Base-by-base conservation (phyloP, 2,329 filamentous ascomycete species). In the Xylariales sp. region DNA sequence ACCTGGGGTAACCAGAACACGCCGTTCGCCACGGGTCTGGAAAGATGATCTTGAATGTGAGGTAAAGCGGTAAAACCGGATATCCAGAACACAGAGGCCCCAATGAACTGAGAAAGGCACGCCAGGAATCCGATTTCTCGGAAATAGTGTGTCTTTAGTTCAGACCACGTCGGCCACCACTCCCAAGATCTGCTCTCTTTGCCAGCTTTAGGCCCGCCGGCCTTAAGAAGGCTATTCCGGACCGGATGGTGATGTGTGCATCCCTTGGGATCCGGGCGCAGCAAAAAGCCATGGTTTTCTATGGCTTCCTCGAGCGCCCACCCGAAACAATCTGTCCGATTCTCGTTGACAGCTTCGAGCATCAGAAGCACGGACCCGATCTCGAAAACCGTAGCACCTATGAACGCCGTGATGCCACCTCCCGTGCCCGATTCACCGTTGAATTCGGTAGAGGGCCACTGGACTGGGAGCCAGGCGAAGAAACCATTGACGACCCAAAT, bases 401-500 rank as follows among this genome's bases (percentile, higher is more conserved):
- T 28, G 39, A 70, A 65, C 12, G 68, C 65, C 12, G 68, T 68
- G 34, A 70, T 45, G n/a, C 68, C 68, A 16, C 49, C 54, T 34
- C 61, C 68, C 18, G 39, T 5, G 12, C 36, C 28, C 7, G 39
- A 48, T 39, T 68, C 68, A 56, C 68, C 68, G 12, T 1, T 18
- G 34, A 70, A 70, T 30, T 57, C 60, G 4, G 68, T 64, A 2
- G 45, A 54, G 3, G 68, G 68, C 54, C 49, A 57, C 30, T 64
- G 60, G 7, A 41, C 45, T 4, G 68, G 68, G 36, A 70, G 65
- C 56, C 50, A 70, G 39, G 53, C 62, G 55, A 70, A 68, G 49
- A 70, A 65, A 6, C 61, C 65, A n/a, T 70, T 70, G 58, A 70
- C 39, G 43, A 70, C 68, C 65, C 65, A 70, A 12, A 68, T 45